phyloP scores from a whole-genome alignment of 2,329 filamentous ascomycete species.

The Hansfordia pulvinata region DNA sequence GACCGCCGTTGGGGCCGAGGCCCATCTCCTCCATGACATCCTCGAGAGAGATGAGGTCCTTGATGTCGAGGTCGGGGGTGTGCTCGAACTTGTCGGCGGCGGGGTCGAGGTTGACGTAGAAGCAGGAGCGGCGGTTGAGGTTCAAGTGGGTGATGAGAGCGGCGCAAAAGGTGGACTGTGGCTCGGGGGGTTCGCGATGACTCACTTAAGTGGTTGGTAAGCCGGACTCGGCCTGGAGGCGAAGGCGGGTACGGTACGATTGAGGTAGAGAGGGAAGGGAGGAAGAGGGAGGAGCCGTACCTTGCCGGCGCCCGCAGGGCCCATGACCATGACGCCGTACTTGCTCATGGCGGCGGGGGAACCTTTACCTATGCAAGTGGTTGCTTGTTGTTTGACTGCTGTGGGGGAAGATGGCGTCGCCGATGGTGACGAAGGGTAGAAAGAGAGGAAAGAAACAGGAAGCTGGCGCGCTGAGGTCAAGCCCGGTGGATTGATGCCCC shows the following conservation, averaged over 20 bases:
- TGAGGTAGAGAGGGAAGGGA: conserved; percentile 1
- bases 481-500: too few species aligned
- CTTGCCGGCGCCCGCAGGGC: conserved; percentile 90
- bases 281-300: conserved; percentile 26
- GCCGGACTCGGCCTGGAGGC: too few species aligned
- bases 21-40: conserved; percentile 67
- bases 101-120: conserved; percentile 97
- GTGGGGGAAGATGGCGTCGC: background rate
- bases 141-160: conserved; percentile 86
- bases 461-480: too few species aligned
- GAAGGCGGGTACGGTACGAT: conserved; percentile 1
- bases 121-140: conserved; percentile 81
- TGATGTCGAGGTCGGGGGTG: conserved; percentile 72
- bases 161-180: conserved; percentile 81
- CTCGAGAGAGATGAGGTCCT: conserved; percentile 76
- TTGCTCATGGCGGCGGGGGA: conserved; percentile 57
- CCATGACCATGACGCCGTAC: conserved; percentile 90
- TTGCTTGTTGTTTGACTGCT: background rate
- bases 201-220: too few species aligned
- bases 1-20: conserved; percentile 58
- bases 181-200: conserved; percentile 3
- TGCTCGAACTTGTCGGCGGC: conserved; percentile 89
- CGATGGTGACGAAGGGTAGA: background rate
- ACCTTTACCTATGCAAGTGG: conserved; percentile 1
- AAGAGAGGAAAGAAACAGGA: background rate